Evolutionary conservation across 1,284 basidiomycete species (phyloP).

Genomic region (Neolentinus lepideus): DNA sequence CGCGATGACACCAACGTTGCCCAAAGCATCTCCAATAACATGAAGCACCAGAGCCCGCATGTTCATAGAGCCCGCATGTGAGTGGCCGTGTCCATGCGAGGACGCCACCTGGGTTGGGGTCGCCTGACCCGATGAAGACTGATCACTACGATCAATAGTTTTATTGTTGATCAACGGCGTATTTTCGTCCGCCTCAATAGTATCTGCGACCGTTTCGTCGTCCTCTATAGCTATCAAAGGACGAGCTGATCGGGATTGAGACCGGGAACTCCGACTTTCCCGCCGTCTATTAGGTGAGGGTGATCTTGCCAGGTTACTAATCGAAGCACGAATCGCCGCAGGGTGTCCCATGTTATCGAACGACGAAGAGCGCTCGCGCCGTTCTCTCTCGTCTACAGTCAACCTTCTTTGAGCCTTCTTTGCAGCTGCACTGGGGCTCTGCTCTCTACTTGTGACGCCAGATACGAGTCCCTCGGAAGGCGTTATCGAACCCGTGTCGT

Average conservation of each 20-base stretch:
- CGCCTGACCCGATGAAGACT: slow-evolving; percentile 5
- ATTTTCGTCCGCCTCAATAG: slow-evolving; percentile 11
- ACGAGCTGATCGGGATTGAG: neutral
- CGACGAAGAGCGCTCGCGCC: slow-evolving; percentile 6
- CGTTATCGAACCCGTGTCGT: slow-evolving; percentile 16
- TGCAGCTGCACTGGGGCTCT: neutral
- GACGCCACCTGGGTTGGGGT: slow-evolving; percentile 4
- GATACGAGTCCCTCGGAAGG: slow-evolving; percentile 14
- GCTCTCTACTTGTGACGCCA: neutral
- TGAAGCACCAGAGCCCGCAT: slow-evolving; percentile 94
- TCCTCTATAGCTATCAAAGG: neutral
- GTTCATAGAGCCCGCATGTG: slow-evolving; percentile 86
- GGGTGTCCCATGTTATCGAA: slow-evolving; percentile 49
- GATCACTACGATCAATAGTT: slow-evolving; percentile 9
- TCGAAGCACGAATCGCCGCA: slow-evolving; percentile 80
- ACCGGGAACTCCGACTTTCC: slow-evolving; percentile 11
- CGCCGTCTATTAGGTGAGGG: slow-evolving; percentile 32
- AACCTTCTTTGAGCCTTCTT: neutral
- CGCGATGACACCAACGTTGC: slow-evolving; percentile 96
- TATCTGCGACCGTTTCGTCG: neutral
- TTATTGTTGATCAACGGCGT: slow-evolving; percentile 17
- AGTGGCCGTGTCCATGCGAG: slow-evolving; percentile 35
- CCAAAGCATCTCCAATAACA: slow-evolving; percentile 94
- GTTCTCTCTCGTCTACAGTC: neutral
- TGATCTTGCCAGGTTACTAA: slow-evolving; percentile 60